phyloP scores from a whole-genome alignment of 2,329 filamentous ascomycete genomes.

The Colletotrichum lini region DNA sequence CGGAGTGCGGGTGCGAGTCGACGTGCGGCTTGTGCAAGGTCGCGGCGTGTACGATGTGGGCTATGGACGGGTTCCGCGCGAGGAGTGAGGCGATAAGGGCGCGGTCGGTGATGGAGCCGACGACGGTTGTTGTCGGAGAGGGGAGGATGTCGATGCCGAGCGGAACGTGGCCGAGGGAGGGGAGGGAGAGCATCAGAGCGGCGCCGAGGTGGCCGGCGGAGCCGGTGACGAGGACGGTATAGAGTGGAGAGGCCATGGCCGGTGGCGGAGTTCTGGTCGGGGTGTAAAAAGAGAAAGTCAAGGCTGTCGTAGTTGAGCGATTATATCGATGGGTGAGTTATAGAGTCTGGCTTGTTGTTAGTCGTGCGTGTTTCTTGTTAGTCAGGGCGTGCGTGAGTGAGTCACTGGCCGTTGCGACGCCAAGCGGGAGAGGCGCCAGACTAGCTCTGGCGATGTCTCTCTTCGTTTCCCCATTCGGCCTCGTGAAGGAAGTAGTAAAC shows the following conservation, averaged over 20 bases:
- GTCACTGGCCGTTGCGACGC: conserved; percentile 2
- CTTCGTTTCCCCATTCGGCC: neutral
- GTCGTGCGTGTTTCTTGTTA: neutral
- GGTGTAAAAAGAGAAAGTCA: no score
- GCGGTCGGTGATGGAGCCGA: conserved; percentile 56
- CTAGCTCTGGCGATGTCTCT: neutral
- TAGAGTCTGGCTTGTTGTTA: neutral
- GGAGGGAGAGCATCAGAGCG: conserved; percentile 61
- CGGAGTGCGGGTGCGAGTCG: conserved; percentile 58
- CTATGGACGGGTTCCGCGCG: conserved; percentile 49
- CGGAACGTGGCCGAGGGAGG: conserved; percentile 55
- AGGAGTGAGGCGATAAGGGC: conserved; percentile 52
- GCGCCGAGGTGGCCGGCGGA: conserved; percentile 62
- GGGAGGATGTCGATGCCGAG: conserved; percentile 61
- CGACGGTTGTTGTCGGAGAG: conserved; percentile 52
- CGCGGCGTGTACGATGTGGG: conserved; percentile 60
- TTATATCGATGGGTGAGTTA: neutral
- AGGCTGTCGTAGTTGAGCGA: no score
- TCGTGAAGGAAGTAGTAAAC: conserved; percentile 40
- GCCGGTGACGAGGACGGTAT: conserved; percentile 60
- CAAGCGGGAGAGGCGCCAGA: neutral
- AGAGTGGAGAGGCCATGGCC: conserved; percentile 11
- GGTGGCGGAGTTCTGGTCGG: neutral
- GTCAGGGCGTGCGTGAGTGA: neutral
- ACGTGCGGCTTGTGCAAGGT: conserved; percentile 65